phyloP scores from a whole-genome alignment of 352 stramenopile species.

The Globisporangium alternatum region DNA sequence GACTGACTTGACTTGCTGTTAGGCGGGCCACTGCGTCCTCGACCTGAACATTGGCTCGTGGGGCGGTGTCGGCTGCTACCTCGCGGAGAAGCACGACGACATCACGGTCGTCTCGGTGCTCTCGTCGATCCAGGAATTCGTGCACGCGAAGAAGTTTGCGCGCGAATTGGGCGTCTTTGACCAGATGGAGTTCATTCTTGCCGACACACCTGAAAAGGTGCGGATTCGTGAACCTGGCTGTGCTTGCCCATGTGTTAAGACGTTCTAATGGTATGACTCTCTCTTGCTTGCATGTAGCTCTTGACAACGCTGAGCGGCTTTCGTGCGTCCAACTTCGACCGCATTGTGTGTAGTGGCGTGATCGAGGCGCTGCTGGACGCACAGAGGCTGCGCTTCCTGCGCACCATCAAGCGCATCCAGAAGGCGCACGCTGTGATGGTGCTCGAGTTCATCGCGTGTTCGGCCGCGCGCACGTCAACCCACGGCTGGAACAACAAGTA shows the following conservation, averaged over 20 bases:
- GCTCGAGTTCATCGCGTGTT: constrained; percentile 70
- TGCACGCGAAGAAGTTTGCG: constrained; percentile 57
- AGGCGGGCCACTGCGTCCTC: constrained; percentile 62
- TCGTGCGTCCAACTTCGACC: constrained; percentile 57
- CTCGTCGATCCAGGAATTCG: constrained; percentile 52
- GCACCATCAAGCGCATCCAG: constrained; percentile 65
- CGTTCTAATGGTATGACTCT: background rate
- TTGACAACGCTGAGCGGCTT: constrained; percentile 56
- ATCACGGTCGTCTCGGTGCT: constrained; percentile 57
- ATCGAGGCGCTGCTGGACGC: constrained; percentile 46
- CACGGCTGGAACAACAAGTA: constrained; percentile 86
- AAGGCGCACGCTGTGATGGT: constrained; percentile 45
- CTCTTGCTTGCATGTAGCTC: constrained; percentile 24
- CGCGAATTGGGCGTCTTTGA: constrained; percentile 53
- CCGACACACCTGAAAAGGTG: constrained; percentile 58
- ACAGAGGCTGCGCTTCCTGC: constrained; percentile 51
- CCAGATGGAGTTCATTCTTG: constrained; percentile 71
- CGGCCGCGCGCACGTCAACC: constrained; percentile 58
- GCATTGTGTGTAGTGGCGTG: constrained; percentile 55
- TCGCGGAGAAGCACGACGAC: constrained; percentile 48
- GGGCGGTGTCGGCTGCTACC: constrained; percentile 73
- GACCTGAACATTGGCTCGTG: constrained; percentile 83
- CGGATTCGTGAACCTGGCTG: background rate
- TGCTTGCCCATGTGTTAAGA: background rate
- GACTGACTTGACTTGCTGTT: constrained; percentile 5